Conservation (phyloP, 176 grass and related monocot genomes). For the Bolboschoenus planiculmis region DNA sequence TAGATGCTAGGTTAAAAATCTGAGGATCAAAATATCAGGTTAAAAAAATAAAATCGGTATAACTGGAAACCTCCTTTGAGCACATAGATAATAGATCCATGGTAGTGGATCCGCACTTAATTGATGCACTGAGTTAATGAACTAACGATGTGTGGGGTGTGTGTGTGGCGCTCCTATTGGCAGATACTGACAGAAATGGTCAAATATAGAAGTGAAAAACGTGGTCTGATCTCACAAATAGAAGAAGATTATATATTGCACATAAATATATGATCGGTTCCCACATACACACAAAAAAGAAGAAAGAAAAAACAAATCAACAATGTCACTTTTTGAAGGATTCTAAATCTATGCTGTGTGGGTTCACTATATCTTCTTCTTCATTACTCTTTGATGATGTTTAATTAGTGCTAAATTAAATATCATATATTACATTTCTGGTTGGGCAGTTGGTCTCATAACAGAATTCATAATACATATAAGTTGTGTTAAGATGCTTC, state of each 20-base stretch:
- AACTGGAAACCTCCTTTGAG: neutral
- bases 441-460: no score
- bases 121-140: neutral
- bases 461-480: no score
- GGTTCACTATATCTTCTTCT: neutral
- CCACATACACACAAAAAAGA: neutral
- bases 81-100: neutral
- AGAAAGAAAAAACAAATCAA: neutral
- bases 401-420: no score
- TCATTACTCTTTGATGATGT: no score
- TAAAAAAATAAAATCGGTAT: neutral
- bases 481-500: no score
- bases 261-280: neutral
- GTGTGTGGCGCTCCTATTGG: neutral
- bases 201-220: neutral
- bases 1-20: neutral
- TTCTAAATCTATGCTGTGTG: neutral
- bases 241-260: neutral
- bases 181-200: neutral
- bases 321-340: neutral
- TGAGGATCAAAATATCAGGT: neutral
- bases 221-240: neutral
- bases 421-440: no score
- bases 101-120: conserved; percentile 2
- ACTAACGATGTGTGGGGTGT: neutral